Conservation (phyloP, 306 rosid genomes). For the Bauhinia variegata region DNA sequence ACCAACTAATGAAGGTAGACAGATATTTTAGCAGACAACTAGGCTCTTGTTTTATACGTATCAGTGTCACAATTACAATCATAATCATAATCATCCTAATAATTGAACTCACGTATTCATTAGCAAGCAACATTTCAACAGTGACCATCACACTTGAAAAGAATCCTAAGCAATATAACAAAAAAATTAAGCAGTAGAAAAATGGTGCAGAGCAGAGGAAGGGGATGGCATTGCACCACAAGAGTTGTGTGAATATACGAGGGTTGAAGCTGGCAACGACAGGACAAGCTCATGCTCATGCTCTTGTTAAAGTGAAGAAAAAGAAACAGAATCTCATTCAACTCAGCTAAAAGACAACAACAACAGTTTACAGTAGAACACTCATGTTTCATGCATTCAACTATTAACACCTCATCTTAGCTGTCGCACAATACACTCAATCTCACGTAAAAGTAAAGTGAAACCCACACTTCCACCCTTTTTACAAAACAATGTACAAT, state of each 20-base stretch:
- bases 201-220: too few species aligned
- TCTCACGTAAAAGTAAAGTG: too few species aligned
- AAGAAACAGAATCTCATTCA: constrained; percentile 2
- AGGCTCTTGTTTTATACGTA: neutral
- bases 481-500: too few species aligned
- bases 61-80: too few species aligned
- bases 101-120: constrained; percentile 21
- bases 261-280: too few species aligned
- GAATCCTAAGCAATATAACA: neutral
- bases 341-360: neutral
- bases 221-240: constrained; percentile 3
- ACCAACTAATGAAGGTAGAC: neutral
- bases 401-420: constrained; percentile 13
- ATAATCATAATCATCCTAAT: constrained; percentile 3
- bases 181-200: too few species aligned
- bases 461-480: neutral
- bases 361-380: too few species aligned
- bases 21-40: constrained; percentile 25
- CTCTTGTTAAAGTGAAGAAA: too few species aligned
- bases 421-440: too few species aligned
- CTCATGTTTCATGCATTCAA: too few species aligned
- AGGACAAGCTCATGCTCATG: too few species aligned
- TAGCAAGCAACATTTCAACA: neutral
- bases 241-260: constrained; percentile 33
- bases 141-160: constrained; percentile 1